Evolutionary conservation across 78 protist species (phyloP), one percentile per base, ranked within the genome.

Genomic region (Monocercomonoides exilis): DNA sequence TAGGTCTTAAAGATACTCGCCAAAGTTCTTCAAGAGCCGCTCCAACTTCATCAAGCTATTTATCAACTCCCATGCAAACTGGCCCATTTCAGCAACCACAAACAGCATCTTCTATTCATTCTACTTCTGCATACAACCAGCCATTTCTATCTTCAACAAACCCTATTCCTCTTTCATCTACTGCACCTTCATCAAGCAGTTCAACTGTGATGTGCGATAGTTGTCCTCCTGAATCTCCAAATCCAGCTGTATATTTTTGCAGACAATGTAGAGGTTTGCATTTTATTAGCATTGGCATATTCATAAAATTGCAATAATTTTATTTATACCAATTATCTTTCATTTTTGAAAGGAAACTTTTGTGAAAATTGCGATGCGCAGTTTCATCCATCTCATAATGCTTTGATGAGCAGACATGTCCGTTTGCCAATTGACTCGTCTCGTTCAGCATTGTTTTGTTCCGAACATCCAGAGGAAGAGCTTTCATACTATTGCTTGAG

Each of bases 401-500:
- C 6, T 6, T 41, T 79, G 82, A 79, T 79, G 82, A 79, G 82
- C 21, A 6, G 82, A 32, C 82, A 79, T 21, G 43, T 33, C 6
- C 82, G 82, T 41, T 33, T 79, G 45, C 4, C 4, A 6, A 41
- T 79, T 6, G 82, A 79, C n/a, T 29, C n/a, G 4, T 41, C 6
- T 41, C n/a, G 11, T 5, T 4, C 82, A 21, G 6, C 82, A 5
- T 41, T 79, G 45, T 6, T 38, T 21, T 79, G 82, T 21, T 21
- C 82, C 5, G 82, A 79, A 21, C 82, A 79, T 21, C 82, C 82
- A 6, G 82, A 79, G 11, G 82, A 79, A 21, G 82, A 79, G 11
- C 82, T 79, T 33, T 32, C 42, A 29, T 79, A 79, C 82, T 79
- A 33, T 41, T 79, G 82, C 82, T 21, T 79, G 82, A 41, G 36